phyloP scores from a whole-genome alignment of 805 yeast genomes.

The Brettanomyces nanus region DNA sequence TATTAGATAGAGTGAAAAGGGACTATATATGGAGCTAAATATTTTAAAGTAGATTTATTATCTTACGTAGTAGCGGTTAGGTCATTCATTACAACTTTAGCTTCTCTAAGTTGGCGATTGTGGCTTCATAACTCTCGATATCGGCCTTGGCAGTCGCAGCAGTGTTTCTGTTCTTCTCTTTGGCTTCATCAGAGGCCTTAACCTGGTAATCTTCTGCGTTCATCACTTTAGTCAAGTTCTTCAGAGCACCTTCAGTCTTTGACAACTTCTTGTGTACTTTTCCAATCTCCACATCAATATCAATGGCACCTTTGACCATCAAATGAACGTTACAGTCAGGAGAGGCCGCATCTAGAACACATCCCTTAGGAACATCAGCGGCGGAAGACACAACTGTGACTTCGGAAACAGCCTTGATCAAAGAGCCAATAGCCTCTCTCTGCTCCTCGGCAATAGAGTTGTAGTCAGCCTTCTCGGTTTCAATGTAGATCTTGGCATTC shows the following conservation, averaged over 20 bases:
- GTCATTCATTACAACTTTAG: conserved; percentile 48
- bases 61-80: too few relatives aligned
- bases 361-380: conserved; percentile 73
- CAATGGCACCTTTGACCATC: conserved; percentile 90
- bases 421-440: conserved; percentile 78
- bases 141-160: conserved; percentile 73
- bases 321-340: conserved; percentile 82
- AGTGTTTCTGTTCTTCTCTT: conserved; percentile 63
- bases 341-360: conserved; percentile 76
- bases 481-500: conserved; percentile 81
- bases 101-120: conserved; percentile 76
- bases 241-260: conserved; percentile 52
- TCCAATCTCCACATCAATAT: conserved; percentile 80
- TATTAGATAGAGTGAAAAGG: conserved; percentile 38
- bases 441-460: conserved; percentile 55
- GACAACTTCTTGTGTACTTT: conserved; percentile 74
- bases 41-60: not conserved
- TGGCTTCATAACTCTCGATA: conserved; percentile 80
- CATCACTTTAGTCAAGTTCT: conserved; percentile 62
- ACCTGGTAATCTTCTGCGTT: conserved; percentile 67
- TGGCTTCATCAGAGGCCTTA: conserved; percentile 78
- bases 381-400: conserved; percentile 53
- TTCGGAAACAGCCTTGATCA: conserved; percentile 83
- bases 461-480: conserved; percentile 43
- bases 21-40: conserved; percentile 49